phyloP scores from a whole-genome alignment of 176 grass and related monocot species.

The Aechmea fasciata region DNA sequence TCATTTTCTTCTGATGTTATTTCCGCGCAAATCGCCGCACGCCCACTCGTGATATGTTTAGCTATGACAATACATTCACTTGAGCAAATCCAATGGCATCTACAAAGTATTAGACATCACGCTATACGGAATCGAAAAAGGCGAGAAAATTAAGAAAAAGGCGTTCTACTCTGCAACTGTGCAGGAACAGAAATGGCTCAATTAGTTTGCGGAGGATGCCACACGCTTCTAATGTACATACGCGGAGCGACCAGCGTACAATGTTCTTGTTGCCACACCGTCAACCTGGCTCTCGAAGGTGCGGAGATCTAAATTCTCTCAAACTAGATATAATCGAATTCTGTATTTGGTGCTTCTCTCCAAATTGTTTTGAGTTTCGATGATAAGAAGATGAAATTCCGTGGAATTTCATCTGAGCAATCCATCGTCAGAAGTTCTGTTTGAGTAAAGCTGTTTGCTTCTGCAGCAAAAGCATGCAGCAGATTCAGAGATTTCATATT shows the following conservation, averaged over 20 bases:
- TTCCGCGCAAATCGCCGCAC: neutral
- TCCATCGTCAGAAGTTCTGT: too few relatives aligned
- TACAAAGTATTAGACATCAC: too few relatives aligned
- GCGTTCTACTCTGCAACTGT: neutral
- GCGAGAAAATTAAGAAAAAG: too few relatives aligned
- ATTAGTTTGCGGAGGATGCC: slow-evolving; percentile 91
- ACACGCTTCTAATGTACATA: slow-evolving; percentile 98
- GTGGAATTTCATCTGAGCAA: too few relatives aligned
- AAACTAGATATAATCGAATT: neutral
- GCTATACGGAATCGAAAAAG: too few relatives aligned
- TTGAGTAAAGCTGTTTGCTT: too few relatives aligned
- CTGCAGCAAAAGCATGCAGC: too few relatives aligned
- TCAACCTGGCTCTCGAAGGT: slow-evolving; percentile 94
- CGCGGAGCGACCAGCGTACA: slow-evolving; percentile 86
- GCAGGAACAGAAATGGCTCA: slow-evolving; percentile 96
- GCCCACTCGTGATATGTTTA: neutral
- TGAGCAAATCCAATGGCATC: too few relatives aligned
- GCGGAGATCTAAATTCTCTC: neutral
- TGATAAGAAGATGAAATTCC: too few relatives aligned
- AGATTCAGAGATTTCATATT: neutral
- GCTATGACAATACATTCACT: too few relatives aligned
- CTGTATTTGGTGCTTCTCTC: neutral
- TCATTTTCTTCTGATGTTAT: neutral
- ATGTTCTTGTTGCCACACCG: slow-evolving; percentile 95
- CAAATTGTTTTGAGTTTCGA: too few relatives aligned